phyloP scores from a whole-genome alignment of 352 stramenopile species.

The Phytopythium aichiense region DNA sequence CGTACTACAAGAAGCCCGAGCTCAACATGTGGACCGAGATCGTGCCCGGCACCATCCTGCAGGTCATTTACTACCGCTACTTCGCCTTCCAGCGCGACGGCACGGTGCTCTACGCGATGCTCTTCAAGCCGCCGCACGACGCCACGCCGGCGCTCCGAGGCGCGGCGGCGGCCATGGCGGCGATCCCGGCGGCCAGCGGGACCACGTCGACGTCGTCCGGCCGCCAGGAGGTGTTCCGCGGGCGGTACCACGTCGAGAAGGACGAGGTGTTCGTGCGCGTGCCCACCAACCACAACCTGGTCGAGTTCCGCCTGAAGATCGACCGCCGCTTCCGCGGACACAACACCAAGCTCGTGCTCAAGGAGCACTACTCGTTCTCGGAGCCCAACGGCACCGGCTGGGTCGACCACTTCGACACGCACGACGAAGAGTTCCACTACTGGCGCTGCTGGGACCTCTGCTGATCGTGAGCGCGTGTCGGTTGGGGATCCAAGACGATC shows the following conservation, averaged over 20 bases:
- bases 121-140: conserved; percentile 70
- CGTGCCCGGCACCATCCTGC: conserved; percentile 59
- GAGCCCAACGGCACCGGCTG: conserved; percentile 60
- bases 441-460: conserved; percentile 64
- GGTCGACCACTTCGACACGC: conserved; percentile 66
- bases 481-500: background rate
- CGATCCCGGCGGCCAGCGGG: background rate
- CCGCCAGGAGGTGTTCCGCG: conserved; percentile 43
- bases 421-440: conserved; percentile 73
- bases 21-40: conserved; percentile 83
- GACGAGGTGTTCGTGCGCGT: conserved; percentile 68
- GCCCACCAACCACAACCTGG: conserved; percentile 55
- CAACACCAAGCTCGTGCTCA: conserved; percentile 56
- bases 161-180: conserved; percentile 7
- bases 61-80: conserved; percentile 83
- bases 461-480: background rate
- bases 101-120: conserved; percentile 71
- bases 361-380: conserved; percentile 71
- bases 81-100: conserved; percentile 77
- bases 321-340: conserved; percentile 36
- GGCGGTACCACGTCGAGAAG: conserved; percentile 60
- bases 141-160: conserved; percentile 26
- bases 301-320: conserved; percentile 70
- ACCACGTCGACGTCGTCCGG: background rate
- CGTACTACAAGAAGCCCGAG: conserved; percentile 85